These are phyloP conservation scores for Xerocomus spinulosus DNA, from an alignment of 768 basidiomycete genomes.

Conservation along the genomic window DNA sequence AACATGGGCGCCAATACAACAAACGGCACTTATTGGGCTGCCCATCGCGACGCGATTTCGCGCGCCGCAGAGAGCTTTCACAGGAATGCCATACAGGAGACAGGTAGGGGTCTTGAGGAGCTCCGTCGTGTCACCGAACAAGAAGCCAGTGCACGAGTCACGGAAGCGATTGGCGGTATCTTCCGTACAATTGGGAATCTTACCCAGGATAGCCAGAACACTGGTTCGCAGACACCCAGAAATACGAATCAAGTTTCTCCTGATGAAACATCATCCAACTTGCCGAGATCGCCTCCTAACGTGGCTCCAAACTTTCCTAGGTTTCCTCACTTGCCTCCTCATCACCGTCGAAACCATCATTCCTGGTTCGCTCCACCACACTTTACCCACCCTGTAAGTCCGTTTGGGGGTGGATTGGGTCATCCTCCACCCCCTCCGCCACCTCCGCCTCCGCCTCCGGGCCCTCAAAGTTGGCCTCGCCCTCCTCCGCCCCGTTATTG, in stretches of 20 bases:
- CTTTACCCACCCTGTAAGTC: constrained; percentile 2
- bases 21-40: constrained; percentile 64
- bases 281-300: constrained; percentile 7
- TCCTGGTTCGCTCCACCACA: constrained; percentile 23
- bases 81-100: constrained; percentile 39
- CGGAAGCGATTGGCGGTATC: constrained; percentile 57
- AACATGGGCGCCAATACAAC: constrained; percentile 59
- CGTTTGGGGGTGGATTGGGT: constrained; percentile 18
- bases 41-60: constrained; percentile 56
- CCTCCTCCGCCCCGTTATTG: constrained; percentile 22
- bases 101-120: constrained; percentile 39
- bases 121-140: constrained; percentile 51
- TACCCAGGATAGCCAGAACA: constrained; percentile 16
- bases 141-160: constrained; percentile 59
- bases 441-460: constrained; percentile 1
- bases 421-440: constrained; percentile 23
- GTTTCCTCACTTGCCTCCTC: constrained; percentile 16
- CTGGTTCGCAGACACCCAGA: constrained; percentile 1
- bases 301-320: constrained; percentile 11
- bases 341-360: constrained; percentile 18
- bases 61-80: constrained; percentile 53
- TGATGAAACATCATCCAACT: neutral
- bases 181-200: constrained; percentile 49
- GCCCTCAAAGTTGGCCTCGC: constrained; percentile 22
- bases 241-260: neutral